Base-by-base conservation (phyloP, 805 yeast genomes). In the Yarrowia keelungensis region DNA sequence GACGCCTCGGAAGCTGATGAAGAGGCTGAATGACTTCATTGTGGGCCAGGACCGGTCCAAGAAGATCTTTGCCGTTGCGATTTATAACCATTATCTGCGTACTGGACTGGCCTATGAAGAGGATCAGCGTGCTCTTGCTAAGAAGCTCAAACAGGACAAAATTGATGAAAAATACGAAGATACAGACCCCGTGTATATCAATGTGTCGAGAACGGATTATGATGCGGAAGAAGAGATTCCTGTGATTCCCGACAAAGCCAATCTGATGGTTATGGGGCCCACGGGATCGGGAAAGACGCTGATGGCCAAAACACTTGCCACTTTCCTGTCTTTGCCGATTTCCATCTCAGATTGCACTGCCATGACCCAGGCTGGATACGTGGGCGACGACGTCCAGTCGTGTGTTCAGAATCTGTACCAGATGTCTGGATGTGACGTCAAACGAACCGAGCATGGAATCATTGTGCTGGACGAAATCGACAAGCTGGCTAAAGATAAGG, bases 251-350 rank as follows among this genome's bases (percentile, higher is more conserved):
- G 85, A 85, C 66, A 86, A 86, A 71, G 84, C 88, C 39, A 86
- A 86, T 74, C 82, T 86, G 1, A 72, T 86, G 56, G 75, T 86
- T 1, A 75, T 86, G 9, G 89, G 89, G 0, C 89, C 89, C 0
- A 84, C 87, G 8, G 89, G 89, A 0, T 83, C 87, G 2, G 89
- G 89, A 19, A 86, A 86, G 73, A 86, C 89, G 84, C 35, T 59
- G 46, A 45, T 67, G 49, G 70, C 70, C 19, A 68, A 67, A 36
- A 64, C 68, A 3, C 42, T 69, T 10, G 68, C 69, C 8, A 35
- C 26, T 3, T 41, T 66, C 11, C 14, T 69, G 22, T 56, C 66
- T 8, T 7, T 69, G n/a, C 89, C 89, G 2, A 82, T 86, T 46
- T 83, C 87, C 0, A 85, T 86, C 14, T 85, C 86, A 7, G 89